Evolutionary conservation across 768 basidiomycete genomes (phyloP).

Genomic region (Leucosporidium creatinivorum): DNA sequence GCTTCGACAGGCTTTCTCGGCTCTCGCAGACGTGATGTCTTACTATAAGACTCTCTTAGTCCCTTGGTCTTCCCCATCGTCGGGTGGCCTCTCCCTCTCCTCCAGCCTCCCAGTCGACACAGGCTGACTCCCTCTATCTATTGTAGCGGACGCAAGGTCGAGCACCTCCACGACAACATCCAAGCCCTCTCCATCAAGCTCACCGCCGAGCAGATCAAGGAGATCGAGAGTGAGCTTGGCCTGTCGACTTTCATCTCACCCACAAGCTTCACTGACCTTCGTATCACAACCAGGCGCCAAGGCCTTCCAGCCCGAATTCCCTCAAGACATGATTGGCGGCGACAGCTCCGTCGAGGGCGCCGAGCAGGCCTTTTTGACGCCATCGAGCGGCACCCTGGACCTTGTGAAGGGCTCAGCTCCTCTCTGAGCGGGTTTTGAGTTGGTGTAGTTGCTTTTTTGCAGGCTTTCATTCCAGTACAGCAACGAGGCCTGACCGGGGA

Average conservation of each 20-base stretch:
- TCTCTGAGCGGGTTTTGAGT: no score
- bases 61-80: slow-evolving; percentile 20
- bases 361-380: no score
- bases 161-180: slow-evolving; percentile 30
- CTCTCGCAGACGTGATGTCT: background rate
- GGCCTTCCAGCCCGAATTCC: slow-evolving; percentile 9
- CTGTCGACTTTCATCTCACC: no score
- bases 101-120: background rate
- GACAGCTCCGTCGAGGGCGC: no score
- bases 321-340: slow-evolving; percentile 4
- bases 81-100: background rate
- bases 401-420: no score
- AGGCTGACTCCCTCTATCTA: background rate
- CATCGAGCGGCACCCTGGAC: no score
- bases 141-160: slow-evolving; percentile 31
- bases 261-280: no score
- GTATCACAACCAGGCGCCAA: no score
- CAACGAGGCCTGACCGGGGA: no score
- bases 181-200: slow-evolving; percentile 17
- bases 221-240: background rate
- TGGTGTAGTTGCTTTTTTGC: no score
- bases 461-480: no score
- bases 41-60: slow-evolving; percentile 7
- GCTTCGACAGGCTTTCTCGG: accelerated
- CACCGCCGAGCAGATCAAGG: slow-evolving; percentile 12